Evolutionary conservation across 768 basidiomycete genomes (phyloP).

Genomic region (Obba rivulosa): DNA sequence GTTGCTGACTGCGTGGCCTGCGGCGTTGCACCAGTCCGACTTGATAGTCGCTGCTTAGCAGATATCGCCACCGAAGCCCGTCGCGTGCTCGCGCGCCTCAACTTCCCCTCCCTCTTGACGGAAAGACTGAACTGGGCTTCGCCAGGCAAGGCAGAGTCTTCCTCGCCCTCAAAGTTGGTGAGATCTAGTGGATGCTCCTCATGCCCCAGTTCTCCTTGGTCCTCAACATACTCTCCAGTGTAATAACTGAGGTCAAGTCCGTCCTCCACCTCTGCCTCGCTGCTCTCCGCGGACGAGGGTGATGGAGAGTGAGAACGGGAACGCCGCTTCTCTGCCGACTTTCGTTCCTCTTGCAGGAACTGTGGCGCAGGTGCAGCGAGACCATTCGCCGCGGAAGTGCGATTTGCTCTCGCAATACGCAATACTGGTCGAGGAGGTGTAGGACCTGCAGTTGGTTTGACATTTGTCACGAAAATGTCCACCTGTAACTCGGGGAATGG

Average conservation of each 20-base stretch:
- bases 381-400: conserved; percentile 13
- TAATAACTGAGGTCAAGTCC: conserved; percentile 41
- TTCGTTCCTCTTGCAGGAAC: conserved; percentile 12
- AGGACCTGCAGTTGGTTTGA: conserved; percentile 22
- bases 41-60: conserved; percentile 9
- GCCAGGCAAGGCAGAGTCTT: conserved; percentile 50
- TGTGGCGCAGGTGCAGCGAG: conserved; percentile 31
- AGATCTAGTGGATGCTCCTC: conserved; percentile 55
- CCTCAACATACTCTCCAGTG: conserved; percentile 29
- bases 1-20: too few species aligned
- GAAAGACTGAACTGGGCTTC: conserved; percentile 47
- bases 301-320: conserved; percentile 6
- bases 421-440: neutral
- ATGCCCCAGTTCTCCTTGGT: conserved; percentile 33
- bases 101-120: conserved; percentile 56
- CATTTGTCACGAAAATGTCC: conserved; percentile 72
- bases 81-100: conserved; percentile 46
- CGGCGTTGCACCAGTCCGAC: too few species aligned
- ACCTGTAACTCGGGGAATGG: conserved; percentile 46
- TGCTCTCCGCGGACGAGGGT: conserved; percentile 26
- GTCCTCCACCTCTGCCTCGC: conserved; percentile 23
- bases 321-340: conserved; percentile 11
- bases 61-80: conserved; percentile 15
- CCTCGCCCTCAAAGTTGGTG: conserved; percentile 77
- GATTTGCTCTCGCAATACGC: neutral